Evolutionary conservation across 2,329 filamentous ascomycete species (phyloP).

Genomic region (Colletotrichum lupini): DNA sequence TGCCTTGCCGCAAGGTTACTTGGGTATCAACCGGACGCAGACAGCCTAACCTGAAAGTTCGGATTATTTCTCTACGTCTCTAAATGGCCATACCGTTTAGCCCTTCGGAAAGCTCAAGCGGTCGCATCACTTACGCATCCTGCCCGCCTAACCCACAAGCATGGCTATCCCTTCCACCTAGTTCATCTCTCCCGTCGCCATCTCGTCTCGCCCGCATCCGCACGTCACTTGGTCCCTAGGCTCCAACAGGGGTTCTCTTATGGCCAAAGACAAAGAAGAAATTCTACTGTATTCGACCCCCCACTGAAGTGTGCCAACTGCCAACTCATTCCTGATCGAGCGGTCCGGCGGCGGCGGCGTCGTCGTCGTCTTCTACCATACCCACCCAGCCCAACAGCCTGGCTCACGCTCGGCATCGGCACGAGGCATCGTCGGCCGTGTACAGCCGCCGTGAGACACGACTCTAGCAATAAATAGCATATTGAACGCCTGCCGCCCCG

Average conservation of each 20-base stretch:
- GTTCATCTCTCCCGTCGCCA: constrained; percentile 16
- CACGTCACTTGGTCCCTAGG: constrained; percentile 13
- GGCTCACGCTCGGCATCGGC: constrained; percentile 10
- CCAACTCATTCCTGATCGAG: not conserved
- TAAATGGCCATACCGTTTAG: not conserved
- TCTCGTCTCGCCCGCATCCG: constrained; percentile 15
- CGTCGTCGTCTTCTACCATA: not conserved
- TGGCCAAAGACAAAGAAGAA: not conserved
- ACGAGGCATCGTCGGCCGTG: constrained; percentile 3
- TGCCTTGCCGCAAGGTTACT: too few relatives aligned
- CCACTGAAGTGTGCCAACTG: not conserved
- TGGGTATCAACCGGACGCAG: not conserved
- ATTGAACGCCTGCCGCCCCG: not conserved
- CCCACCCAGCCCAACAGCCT: constrained; percentile 10
- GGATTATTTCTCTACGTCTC: not conserved
- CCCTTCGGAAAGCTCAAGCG: not conserved
- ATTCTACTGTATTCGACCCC: not conserved
- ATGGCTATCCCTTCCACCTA: constrained; percentile 10
- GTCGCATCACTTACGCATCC: constrained; percentile 7
- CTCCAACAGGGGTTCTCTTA: not conserved
- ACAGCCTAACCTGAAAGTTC: not conserved
- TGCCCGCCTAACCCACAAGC: not conserved
- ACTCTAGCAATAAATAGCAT: not conserved
- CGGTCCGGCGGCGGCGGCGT: not conserved
- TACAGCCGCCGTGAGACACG: constrained; percentile 13